phyloP scores from a whole-genome alignment of 129 eudicot genomes.

The Lactuca sativa region DNA sequence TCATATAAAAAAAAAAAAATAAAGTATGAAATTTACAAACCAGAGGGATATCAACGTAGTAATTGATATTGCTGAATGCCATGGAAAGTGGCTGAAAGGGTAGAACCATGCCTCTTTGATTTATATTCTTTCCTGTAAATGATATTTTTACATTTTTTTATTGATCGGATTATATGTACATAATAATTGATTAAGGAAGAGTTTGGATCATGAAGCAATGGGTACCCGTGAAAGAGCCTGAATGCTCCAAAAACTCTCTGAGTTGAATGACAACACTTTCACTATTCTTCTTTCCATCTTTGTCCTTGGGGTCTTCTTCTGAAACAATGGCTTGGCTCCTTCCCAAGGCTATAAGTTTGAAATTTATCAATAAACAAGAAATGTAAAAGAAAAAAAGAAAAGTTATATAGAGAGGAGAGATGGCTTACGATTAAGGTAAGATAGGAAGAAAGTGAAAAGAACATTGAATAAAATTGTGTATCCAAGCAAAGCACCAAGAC shows the following conservation, averaged over 20 bases:
- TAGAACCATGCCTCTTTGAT: conserved; percentile 89
- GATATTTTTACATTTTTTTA: conserved; percentile 9
- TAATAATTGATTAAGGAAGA: conserved; percentile 9
- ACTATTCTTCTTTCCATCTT: conserved; percentile 54
- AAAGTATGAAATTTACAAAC: conserved; percentile 45
- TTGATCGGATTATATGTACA: conserved; percentile 1
- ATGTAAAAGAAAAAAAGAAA: not conserved
- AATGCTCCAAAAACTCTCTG: conserved; percentile 80
- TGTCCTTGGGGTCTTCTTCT: conserved; percentile 55
- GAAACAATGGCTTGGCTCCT: conserved; percentile 82
- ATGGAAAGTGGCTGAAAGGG: conserved; percentile 96
- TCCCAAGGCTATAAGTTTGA: conserved; percentile 58
- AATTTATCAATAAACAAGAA: conserved; percentile 8
- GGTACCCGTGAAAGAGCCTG: conserved; percentile 83
- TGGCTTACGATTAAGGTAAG: conserved; percentile 85
- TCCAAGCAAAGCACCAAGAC: conserved; percentile 84
- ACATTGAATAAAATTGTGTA: conserved; percentile 72
- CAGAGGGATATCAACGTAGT: conserved; percentile 85
- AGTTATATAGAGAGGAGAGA: conserved; percentile 10
- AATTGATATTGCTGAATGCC: conserved; percentile 89
- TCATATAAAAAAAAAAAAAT: not conserved
- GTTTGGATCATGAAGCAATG: conserved; percentile 10
- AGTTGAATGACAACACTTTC: conserved; percentile 72
- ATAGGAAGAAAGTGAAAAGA: conserved; percentile 76
- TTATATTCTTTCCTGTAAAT: conserved; percentile 66